Evolutionary conservation across 169 alveolate genomes (phyloP), one percentile per base, ranked within the genome.

Genomic region (Plasmodium yoelii): DNA sequence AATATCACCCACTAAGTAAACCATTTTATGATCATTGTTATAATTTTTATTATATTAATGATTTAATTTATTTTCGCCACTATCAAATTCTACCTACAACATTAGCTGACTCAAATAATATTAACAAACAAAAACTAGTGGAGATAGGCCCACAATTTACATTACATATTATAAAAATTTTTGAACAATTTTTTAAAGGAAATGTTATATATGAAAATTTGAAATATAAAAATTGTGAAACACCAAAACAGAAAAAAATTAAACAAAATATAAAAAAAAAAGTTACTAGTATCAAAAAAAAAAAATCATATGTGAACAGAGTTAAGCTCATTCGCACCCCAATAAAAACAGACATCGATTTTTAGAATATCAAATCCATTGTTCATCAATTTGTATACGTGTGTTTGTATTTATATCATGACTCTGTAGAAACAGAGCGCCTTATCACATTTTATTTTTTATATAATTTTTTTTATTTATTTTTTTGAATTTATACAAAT

Each of bases 21-120:
- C 99, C 99, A 19, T 97, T 97, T 93, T 94, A 95, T 87, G 99
- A 98, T 92, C 99, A 97, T 89, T 96, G 98, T 56, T 94, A 97
- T 24, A 92, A 97, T 60, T 97, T 98, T 93, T 92, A 90, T 77
- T 94, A 95, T 89, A 89, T 94, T 51, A 97, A 97, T 68, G 96
- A 95, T 42, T 95, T 95, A 73, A 94, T 98, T 8, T 96, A 96
- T 96, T 95, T 98, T 87, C 94, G 99, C 71, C 97, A 97, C 89
- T 97, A 97, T 92, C 98, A 98, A 93, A 95, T 97, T 47, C 51
- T 94, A 72, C 95, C 97, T 12, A 69, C 67, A 46, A 95, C 94
- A 5, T 94, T 91, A 63, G 87, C 75, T 44, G 94, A 86, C 13
- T 86, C 94, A 6, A 95, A 95, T 74, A 93, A 94, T 53, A 93